Evolutionary conservation across 2,329 filamentous ascomycete genomes (phyloP), one percentile per base, ranked within the genome.

Genomic region (Podosphaera aphanis): DNA sequence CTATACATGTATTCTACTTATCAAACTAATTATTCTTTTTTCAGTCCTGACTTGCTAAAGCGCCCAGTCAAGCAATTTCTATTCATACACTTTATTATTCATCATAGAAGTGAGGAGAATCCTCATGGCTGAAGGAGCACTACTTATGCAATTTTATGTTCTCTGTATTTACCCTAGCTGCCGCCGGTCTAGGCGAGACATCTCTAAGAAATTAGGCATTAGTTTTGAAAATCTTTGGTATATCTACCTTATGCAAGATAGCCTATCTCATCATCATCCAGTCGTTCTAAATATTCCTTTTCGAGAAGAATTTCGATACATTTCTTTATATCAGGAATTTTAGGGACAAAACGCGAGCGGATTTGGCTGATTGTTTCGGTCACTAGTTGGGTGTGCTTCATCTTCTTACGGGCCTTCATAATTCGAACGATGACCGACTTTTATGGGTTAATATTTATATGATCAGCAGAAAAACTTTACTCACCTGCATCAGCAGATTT

Each of bases 341-440:
- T 93, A 36, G 90, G 90, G 48, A 85, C 77, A 63, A 98, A 98
- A 36, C 90, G 83, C 37, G 77, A 78, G 61, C 82, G 83, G 62
- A 98, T 94, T 63, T 95, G 90, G 58, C 79, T 80, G 61, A 98
- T 95, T 20, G 86, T 92, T 65, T 98, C 90, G 59, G 83, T 79
- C 46, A 98, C 85, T 11, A 98, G 77, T 59, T 90, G 81, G 50
- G 79, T 77, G 65, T 98, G 88, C 74, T 94, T 95, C 83, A 95
- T 92, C 66, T 80, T 83, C 76, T 98, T 95, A 49, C 90, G 80
- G 2, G 88, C 92, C 69, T 98, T 98, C 90, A 98, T 98, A 67
- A 98, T 94, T 58, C 90, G 83, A 47, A 98, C 90, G 62, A 98
- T 95, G 20, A 88, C 86, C 50, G 90, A 95, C 88, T 98, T 53